Evolutionary conservation across 257 asterid genomes (phyloP), one percentile per base, ranked within the genome.

Genomic region (Solanum sparsipilum): DNA sequence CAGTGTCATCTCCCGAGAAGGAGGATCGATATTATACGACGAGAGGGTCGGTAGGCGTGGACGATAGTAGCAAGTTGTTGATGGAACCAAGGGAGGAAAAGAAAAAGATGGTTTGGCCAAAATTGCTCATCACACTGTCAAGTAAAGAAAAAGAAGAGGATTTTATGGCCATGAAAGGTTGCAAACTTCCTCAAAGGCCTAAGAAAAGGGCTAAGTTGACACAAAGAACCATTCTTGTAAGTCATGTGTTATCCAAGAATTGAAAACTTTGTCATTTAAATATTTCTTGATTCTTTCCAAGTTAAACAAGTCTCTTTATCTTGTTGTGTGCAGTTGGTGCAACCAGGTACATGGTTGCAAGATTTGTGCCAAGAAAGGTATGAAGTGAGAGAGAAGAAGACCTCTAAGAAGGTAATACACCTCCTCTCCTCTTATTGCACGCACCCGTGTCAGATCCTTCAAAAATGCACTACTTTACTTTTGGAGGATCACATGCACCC

Each of bases 21-120:
- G 99, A 96, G 91, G 99, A 96, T 60, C 91, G 98, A 83, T 94
- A 94, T 89, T 95, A 93, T 81, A 93, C 98, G 0, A 96, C 99
- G 0, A 92, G 99, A 87, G 96, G 98, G 23, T 93, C 97, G 2
- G 95, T 93, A 36, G 98, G 93, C 39, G 88, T 95, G 38, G 99
- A 95, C 9, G 98, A 95, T 88, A 86, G 89, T 63, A 86, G 90
- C 90, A 95, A 92, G 90, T 84, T 90, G 41, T 92, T 93, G 85
- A 34, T 87, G 38, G 91, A 93, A 86, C 91, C 94, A 67, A 89
- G 83, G 87, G 91, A 89, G 87, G 93, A 91, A 41, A 89, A 84
- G 75, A 91, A 87, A 52, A 91, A 83, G 89, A 15, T 87, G 46
- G 91, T 86, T 21, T 91, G 92, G 93, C 93, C 93, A 35, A 91